A percentile compares a stretch with the other conserved stretches of the same genome.
These are phyloP conservation scores for Hyparrhenia diplandra DNA, from an alignment of 176 grass and related monocot species.

Conservation along the genomic window DNA sequence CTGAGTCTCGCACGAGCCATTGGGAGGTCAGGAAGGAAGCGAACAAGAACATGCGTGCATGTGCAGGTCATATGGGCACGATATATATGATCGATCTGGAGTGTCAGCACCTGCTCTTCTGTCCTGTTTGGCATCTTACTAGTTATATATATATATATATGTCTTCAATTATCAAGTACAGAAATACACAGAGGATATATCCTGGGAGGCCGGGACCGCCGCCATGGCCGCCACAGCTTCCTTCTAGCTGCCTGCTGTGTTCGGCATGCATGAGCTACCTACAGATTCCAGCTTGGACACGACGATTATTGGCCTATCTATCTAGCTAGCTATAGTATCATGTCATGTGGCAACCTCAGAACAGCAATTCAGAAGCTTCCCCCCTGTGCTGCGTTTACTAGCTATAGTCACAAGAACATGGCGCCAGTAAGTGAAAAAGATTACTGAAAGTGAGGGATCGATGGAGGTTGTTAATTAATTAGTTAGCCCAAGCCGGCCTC, in stretches of 20 bases:
- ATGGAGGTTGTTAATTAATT: neutral
- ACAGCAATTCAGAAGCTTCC: neutral
- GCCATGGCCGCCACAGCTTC: neutral
- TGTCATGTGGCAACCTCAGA: too few relatives aligned
- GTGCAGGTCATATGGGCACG: neutral
- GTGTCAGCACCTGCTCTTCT: neutral
- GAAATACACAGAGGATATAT: neutral
- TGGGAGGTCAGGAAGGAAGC: neutral
- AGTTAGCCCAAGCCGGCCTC: neutral
- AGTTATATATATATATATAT: too few relatives aligned
- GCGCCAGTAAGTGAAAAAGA: neutral
- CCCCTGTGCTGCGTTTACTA: neutral
- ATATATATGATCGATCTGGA: too few relatives aligned
- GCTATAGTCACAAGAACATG: neutral
- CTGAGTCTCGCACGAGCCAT: too few relatives aligned
- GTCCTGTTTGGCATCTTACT: neutral
- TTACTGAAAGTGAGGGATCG: too few relatives aligned
- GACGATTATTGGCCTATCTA: too few relatives aligned
- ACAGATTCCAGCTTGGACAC: too few relatives aligned
- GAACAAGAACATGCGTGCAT: neutral
- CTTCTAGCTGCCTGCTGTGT: neutral
- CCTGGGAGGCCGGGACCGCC: neutral
- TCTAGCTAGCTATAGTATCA: too few relatives aligned
- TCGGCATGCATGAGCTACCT: too few relatives aligned
- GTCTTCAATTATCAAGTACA: neutral